phyloP scores from a whole-genome alignment of 192 early-diverging fungal genomes.

The Phlyctochytrium bullatum region DNA sequence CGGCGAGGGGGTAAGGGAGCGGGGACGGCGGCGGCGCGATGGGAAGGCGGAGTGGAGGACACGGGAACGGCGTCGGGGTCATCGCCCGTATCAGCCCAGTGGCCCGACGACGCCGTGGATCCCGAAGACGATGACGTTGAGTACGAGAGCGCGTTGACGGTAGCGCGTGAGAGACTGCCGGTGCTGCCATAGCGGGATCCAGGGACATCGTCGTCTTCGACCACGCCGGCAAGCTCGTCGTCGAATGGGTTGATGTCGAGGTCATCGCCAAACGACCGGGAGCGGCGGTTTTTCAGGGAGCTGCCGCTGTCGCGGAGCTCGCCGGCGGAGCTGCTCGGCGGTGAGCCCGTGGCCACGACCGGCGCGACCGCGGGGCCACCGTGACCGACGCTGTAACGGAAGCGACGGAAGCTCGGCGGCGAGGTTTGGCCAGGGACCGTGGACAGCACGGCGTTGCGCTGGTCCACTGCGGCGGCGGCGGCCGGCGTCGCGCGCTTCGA shows the following conservation, averaged over 20 bases:
- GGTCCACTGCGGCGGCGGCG: neutral
- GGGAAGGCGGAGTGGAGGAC: neutral
- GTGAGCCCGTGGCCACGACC: too few species aligned
- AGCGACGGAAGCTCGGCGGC: neutral
- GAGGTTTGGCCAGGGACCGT: neutral
- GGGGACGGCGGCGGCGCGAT: neutral
- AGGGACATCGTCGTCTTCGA: too few species aligned
- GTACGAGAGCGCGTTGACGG: too few species aligned
- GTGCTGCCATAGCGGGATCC: too few species aligned
- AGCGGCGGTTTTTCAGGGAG: neutral
- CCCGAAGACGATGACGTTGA: too few species aligned
- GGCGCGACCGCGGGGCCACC: neutral
- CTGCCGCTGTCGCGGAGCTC: neutral
- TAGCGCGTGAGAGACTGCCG: too few species aligned
- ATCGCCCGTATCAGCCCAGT: too few species aligned
- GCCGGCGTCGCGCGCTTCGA: neutral
- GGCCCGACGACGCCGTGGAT: too few species aligned
- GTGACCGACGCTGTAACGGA: neutral
- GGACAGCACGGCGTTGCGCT: neutral
- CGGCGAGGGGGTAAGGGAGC: neutral
- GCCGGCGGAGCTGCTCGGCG: too few species aligned
- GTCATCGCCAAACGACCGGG: conserved; percentile 3
- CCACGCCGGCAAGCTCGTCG: neutral
- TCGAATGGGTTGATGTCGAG: neutral
- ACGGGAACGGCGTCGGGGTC: neutral